Percentiles rank a stretch among this genome's conserved stretches.
Conservation (phyloP, 768 basidiomycete genomes). For the Macrolepiota fuliginosa region DNA sequence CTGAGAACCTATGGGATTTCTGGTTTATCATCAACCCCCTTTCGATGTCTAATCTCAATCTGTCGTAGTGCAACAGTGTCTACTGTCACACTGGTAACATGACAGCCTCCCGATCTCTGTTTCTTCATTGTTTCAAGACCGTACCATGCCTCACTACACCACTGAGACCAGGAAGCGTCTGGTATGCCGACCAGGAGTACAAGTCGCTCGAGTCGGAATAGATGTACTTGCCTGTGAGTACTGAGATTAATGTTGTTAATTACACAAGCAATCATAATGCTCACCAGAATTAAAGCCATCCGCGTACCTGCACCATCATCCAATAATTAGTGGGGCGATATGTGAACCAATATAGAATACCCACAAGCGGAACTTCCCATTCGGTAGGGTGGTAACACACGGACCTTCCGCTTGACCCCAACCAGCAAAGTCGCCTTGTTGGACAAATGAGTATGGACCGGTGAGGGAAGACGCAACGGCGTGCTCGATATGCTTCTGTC, state of each 20-base stretch:
- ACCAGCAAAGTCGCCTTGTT: conserved; percentile 31
- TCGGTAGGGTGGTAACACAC: conserved; percentile 28
- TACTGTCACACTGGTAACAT: neutral
- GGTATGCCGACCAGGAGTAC: conserved; percentile 28
- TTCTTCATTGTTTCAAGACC: conserved; percentile 25
- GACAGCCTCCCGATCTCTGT: neutral
- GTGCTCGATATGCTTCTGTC: conserved; percentile 30
- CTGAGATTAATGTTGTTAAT: neutral
- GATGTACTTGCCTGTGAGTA: conserved; percentile 29
- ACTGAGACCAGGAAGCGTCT: conserved; percentile 27
- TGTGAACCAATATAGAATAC: conserved; percentile 6
- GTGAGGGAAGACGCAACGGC: conserved; percentile 30
- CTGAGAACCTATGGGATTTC: neutral
- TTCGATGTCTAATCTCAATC: neutral
- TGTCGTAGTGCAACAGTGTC: neutral
- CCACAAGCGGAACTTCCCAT: conserved; percentile 30
- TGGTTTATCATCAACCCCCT: neutral
- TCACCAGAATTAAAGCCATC: conserved; percentile 29
- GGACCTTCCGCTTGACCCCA: conserved; percentile 34
- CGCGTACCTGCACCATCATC: conserved; percentile 20
- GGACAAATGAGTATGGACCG: conserved; percentile 31
- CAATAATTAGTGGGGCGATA: neutral
- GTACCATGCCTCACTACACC: conserved; percentile 31
- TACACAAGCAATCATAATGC: neutral
- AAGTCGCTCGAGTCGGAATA: conserved; percentile 33